Base-by-base conservation (phyloP, 352 stramenopile genomes). In the Globisporangium heterothallicum region DNA sequence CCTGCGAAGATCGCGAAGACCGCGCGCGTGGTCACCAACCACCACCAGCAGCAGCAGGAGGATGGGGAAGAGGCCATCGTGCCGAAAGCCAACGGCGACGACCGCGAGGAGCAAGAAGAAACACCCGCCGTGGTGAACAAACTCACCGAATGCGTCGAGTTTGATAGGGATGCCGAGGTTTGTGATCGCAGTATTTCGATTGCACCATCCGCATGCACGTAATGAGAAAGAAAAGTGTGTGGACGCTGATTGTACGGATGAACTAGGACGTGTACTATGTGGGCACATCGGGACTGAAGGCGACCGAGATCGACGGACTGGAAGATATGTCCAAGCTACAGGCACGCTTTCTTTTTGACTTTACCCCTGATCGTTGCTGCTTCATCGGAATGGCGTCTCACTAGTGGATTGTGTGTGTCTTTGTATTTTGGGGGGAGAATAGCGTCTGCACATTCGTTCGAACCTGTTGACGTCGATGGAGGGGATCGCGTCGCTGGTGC, bases 381-480 rank as follows among this genome's bases (percentile, higher is more conserved):
- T n/a, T n/a, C n/a, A n/a, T n/a, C n/a, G n/a, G n/a, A n/a, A n/a
- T n/a, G 40, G n/a, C 42, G 18, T 16, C 25, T 60, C n/a, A 38
- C 25, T 22, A n/a, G n/a, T n/a, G n/a, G n/a, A n/a, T 9, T 42
- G 18, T 14, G 4, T 53, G 14, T 19, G 19, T 44, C 18, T 36
- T n/a, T 59, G 10, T 25, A 19, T 6, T 49, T 29, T 5, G 1
- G 42, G 43, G 12, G 24, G 27, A 2, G 10, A 13, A 12, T 26
- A 83, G 60, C 66, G 71, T 9, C 60, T 93, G 35, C 79, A 90
- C 47, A 63, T 94, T n/a, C 78, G 83, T 6, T 94, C 83, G 18
- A 94, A 92, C 51, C 53, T 92, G 49, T 63, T 94, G 48, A 60
- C 53, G 42, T 94, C 88, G 21, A 93, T 97, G 74, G 68, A 67